A percentile compares a stretch with the other conserved stretches of the same genome.
Conservation (phyloP, 140 eudicot species). For the Anethum foeniculum region DNA sequence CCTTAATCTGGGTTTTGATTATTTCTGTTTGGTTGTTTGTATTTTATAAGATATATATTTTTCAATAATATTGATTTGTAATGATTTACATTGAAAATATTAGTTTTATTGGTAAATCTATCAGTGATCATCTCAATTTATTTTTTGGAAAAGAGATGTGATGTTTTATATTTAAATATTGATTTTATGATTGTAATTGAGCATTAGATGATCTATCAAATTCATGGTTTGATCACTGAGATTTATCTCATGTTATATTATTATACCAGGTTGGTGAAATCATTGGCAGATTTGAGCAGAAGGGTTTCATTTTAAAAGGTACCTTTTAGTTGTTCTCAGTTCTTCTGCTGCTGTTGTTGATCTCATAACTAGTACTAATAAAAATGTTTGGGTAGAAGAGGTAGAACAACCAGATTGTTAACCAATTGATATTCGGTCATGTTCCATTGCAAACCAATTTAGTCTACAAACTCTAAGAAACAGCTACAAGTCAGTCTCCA, state of each 20-base stretch:
- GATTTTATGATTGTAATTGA: background rate
- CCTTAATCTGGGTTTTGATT: background rate
- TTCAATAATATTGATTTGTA: background rate
- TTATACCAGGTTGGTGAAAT: slow-evolving; percentile 81
- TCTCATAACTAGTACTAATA: background rate
- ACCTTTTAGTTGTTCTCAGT: background rate
- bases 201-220: background rate
- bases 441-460: background rate
- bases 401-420: background rate
- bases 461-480: background rate
- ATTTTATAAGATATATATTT: background rate
- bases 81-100: background rate
- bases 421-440: background rate
- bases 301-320: slow-evolving; percentile 88
- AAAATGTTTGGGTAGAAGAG: background rate
- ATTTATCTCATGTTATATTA: background rate
- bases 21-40: background rate
- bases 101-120: background rate
- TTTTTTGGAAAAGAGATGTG: background rate
- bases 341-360: background rate
- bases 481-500: background rate
- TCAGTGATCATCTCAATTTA: background rate
- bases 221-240: background rate
- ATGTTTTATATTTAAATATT: background rate
- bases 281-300: slow-evolving; percentile 93